Base-by-base conservation (phyloP, 345 rosid genomes). In the Euphorbia tirucalli region DNA sequence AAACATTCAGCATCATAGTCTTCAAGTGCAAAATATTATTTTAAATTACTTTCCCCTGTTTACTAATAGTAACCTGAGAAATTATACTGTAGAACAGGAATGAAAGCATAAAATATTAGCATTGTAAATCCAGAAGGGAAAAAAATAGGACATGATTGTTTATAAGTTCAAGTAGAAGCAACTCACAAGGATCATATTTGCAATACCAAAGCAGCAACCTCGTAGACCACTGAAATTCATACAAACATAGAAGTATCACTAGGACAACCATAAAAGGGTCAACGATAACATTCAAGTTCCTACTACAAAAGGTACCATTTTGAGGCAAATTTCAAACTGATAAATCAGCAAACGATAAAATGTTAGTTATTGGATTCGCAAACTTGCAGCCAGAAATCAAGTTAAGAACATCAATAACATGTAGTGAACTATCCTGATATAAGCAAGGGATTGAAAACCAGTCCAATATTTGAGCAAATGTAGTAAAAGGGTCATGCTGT, bases 101-200 rank as follows among this genome's bases (percentile, higher is more conserved):
- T 52, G 9, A 44, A 58, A 56, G 27, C 24, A 39, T 8, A 13
- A 28, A 37, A 35, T 10, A 30, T 9, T 46, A 35, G 4, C 60
- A 28, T 0, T 46, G 11, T 1, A 46, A 30, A 46, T 2, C 0
- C 13, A 31, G 57, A 39, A 44, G 15, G 24, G 19, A 1, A 39
- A 31, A 71, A 13, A 60, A 25, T 11, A 56, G 55, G 31, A 22
- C 5, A n/a, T 27, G 58, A 7, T 60, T 8, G 37, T 44, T 32
- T 22, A 57, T 62, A 5, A 60, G 31, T 27, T 10, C 21, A 27
- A 65, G 48, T n/a, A 35, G 48, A 9, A 65, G 54, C 25, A 80
- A 90, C 97, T 89, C 85, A 95, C 99, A 77, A 95, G 97, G 76
- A 95, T 89, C 99, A 92, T 92, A 80, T 95, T 95, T 21, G 97